A percentile compares a stretch with the other conserved stretches of the same genome.
Conservation (phyloP, 768 basidiomycete species). For the Lentinula aciculospora region DNA sequence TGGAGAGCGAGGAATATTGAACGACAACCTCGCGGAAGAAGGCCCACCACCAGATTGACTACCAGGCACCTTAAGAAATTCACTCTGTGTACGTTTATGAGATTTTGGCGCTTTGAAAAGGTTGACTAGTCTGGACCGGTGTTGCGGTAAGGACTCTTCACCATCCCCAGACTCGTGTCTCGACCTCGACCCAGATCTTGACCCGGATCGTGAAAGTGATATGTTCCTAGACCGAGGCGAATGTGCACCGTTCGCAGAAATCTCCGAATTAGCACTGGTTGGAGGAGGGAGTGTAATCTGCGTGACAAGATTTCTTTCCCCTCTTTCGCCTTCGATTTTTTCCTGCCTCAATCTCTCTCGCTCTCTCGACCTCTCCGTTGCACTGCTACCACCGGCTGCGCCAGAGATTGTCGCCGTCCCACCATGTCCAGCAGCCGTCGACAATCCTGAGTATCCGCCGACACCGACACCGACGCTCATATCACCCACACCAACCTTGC, state of each 20-base stretch:
- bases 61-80: conserved; percentile 19
- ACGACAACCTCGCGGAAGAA: conserved; percentile 18
- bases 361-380: not conserved
- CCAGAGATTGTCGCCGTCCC: not conserved
- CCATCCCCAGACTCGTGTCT: not conserved
- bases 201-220: conserved; percentile 25
- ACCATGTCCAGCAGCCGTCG: not conserved
- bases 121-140: conserved; percentile 12
- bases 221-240: conserved; percentile 10
- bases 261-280: not conserved
- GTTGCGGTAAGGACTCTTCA: not conserved
- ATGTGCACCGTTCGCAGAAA: conserved; percentile 6
- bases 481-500: conserved; percentile 68
- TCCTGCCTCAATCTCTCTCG: not conserved
- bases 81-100: conserved; percentile 37
- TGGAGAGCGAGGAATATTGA: conserved; percentile 20
- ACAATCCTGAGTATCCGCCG: conserved; percentile 12
- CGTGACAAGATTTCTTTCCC: not conserved
- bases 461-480: conserved; percentile 20
- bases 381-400: not conserved
- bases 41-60: conserved; percentile 9
- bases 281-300: conserved; percentile 1
- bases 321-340: conserved; percentile 4
- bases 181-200: conserved; percentile 29
- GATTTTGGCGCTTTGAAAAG: conserved; percentile 36